A percentile compares a stretch with the other conserved stretches of the same genome.
Evolutionary conservation across 23 red algal genomes (phyloP).

Genomic region (Chondrus crispus): DNA sequence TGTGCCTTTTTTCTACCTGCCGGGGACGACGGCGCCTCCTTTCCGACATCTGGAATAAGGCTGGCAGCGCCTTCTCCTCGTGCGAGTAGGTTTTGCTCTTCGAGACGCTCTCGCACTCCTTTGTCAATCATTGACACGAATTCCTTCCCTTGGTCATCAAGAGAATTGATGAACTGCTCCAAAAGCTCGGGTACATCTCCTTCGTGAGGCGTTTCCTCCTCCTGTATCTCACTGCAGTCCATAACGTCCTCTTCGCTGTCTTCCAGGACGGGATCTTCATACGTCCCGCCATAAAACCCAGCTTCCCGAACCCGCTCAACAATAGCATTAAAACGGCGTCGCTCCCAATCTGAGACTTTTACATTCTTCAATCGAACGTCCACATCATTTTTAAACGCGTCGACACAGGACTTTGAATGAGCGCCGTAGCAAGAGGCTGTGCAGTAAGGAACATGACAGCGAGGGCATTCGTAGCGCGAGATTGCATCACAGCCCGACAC

Average conservation of each 20-base stretch:
- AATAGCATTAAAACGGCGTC: background rate
- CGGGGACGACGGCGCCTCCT: background rate
- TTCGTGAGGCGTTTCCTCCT: background rate
- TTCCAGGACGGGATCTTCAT: background rate
- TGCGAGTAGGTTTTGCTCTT: background rate
- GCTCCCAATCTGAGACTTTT: background rate
- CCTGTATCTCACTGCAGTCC: background rate
- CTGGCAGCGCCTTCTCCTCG: background rate
- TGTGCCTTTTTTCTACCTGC: too few relatives aligned
- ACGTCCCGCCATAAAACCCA: background rate
- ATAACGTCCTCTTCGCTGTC: background rate
- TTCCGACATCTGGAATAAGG: background rate
- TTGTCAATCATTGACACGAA: background rate
- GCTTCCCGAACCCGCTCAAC: background rate
- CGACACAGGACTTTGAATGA: constrained; percentile 16
- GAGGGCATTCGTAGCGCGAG: constrained; percentile 17
- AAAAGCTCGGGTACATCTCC: constrained; percentile 14
- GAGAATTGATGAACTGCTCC: background rate
- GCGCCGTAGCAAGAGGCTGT: constrained; percentile 15
- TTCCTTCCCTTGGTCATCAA: background rate
- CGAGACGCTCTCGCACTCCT: background rate
- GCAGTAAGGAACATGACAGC: constrained; percentile 12
- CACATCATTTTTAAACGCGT: background rate
- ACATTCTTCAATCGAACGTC: background rate
- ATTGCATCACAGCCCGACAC: background rate